Base-by-base conservation (phyloP, 179 eudicot species). In the Actinidia chinensis region DNA sequence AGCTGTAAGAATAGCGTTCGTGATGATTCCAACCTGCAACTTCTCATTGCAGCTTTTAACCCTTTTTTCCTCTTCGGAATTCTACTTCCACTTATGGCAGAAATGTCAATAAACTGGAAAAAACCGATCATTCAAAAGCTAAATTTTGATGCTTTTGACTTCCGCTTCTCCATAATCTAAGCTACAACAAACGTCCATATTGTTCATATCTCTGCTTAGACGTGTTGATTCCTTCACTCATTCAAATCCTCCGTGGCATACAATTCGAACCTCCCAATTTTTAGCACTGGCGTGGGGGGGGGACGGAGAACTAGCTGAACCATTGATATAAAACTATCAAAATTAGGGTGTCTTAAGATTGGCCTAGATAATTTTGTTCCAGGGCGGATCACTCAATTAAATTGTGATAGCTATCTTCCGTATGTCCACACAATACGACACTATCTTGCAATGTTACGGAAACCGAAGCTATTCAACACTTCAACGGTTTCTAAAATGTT, bases 381-480 rank as follows among this genome's bases (percentile, higher is more conserved):
- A 94, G 63, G 68, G 79, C n/a, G n/a, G 84, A 76, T 73, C 88
- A 78, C 73, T 83, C 55, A 93, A 28, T 47, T n/a, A 82, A 73
- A 85, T 79, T 82, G 78, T 83, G 88, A 86, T 87, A 94, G 77
- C 85, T 68, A 46, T 82, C 84, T 86, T 90, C 92, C 25, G 98
- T 83, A 80, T 79, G 78, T 40, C 84, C 84, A 76, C 91, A 89
- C 28, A 95, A 91, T n/a, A 94, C 91, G n/a, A n/a, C n/a, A n/a
- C n/a, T n/a, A n/a, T n/a, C n/a, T n/a, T n/a, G n/a, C n/a, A n/a
- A n/a, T n/a, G n/a, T n/a, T n/a, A n/a, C n/a, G n/a, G n/a, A n/a
- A n/a, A n/a, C n/a, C n/a, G n/a, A n/a, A n/a, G n/a, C n/a, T n/a
- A n/a, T n/a, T n/a, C 66, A 92, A 85, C 65, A 91, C 93, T 70